phyloP scores from a whole-genome alignment of 305 asterid species.

The Fraxinus platypoda region DNA sequence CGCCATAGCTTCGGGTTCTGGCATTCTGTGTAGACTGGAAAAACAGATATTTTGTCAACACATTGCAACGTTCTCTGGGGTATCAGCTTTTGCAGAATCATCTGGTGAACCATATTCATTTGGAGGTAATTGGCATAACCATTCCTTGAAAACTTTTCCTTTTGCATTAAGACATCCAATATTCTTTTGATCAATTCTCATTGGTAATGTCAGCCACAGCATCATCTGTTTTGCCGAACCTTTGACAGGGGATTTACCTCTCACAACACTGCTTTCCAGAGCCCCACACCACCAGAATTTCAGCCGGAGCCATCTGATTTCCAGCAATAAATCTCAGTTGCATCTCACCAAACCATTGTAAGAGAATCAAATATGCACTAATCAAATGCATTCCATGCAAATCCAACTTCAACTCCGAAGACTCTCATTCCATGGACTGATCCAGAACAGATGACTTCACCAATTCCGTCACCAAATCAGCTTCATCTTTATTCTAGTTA shows the following conservation, averaged over 20 bases:
- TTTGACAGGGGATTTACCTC: conserved; percentile 81
- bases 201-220: conserved; percentile 55
- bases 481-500: conserved; percentile 44
- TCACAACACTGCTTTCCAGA: conserved; percentile 64
- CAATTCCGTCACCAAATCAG: conserved; percentile 51
- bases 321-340: conserved; percentile 33
- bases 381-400: conserved; percentile 89
- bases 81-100: conserved; percentile 6
- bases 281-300: conserved; percentile 70
- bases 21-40: background rate
- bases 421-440: conserved; percentile 52
- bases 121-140: conserved; percentile 37
- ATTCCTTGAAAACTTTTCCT: conserved; percentile 60
- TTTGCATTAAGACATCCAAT: conserved; percentile 70
- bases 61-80: background rate
- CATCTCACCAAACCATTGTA: conserved; percentile 70
- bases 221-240: conserved; percentile 58
- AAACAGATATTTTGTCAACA: background rate
- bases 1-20: background rate
- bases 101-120: background rate
- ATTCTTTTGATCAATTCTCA: conserved; percentile 75
- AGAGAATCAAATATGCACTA: conserved; percentile 63
- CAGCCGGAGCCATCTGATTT: conserved; percentile 38
- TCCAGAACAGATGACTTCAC: conserved; percentile 47
- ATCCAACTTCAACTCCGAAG: conserved; percentile 70